Evolutionary conservation across 2,329 filamentous ascomycete species (phyloP), one percentile per base, ranked within the genome.

Genomic region (Dactylellina haptotyla): DNA sequence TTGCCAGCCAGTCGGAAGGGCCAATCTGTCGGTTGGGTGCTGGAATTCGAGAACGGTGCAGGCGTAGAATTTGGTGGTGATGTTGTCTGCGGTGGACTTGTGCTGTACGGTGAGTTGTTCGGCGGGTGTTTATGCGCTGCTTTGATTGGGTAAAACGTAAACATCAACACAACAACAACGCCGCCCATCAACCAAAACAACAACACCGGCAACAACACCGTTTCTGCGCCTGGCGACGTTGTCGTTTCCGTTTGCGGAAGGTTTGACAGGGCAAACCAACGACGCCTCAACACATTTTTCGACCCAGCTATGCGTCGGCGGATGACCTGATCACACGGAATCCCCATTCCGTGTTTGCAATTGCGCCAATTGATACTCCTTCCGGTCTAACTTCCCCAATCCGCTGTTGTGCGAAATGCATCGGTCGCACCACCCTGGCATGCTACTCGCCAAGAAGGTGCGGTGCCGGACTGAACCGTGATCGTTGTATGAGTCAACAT

Each of bases 131-230:
- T 70, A 70, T 56, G 67, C 43, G 20, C 28, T 25, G 26, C 39
- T 26, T 61, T 72, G 51, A 65, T 65, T 59, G 58, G 67, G 67
- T 30, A 41, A 64, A 58, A 72, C 48, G 59, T 72, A 72, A 72
- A 72, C 67, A 72, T 58, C 58, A 71, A 71, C 51, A 65, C 43
- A 23, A 41, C 34, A 64, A 53, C 46, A 63, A 16, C 16, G 41
- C 41, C 41, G 41, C 41, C 18, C 37, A 16, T 23, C 28, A 16
- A 59, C 58, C 66, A 59, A 58, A 72, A 72, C 62, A 72, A 65
- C 67, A 72, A 72, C 67, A 43, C 39, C 9, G n/a, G n/a, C 32
- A 34, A 6, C 32, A 14, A 34, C 6, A 34, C n/a, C n/a, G n/a
- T 18, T 46, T 45, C 16, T 45, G 8, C 20, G 12, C 3, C 3